phyloP scores from a whole-genome alignment of 352 stramenopile genomes.

The Globisporangium ultimum region DNA sequence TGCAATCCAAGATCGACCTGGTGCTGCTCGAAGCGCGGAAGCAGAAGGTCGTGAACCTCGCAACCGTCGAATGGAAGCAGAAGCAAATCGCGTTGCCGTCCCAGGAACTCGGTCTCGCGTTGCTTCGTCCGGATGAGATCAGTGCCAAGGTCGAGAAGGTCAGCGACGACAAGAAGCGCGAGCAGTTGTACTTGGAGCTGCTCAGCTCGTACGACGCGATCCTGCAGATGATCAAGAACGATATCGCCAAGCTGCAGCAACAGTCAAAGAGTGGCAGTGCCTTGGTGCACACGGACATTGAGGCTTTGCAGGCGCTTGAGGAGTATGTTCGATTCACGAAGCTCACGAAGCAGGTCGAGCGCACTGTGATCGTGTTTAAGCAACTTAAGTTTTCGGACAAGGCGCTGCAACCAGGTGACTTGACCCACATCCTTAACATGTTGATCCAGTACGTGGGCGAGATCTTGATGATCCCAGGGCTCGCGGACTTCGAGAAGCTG shows the following conservation, averaged over 20 bases:
- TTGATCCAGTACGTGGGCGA: constrained; percentile 77
- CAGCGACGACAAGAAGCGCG: constrained; percentile 64
- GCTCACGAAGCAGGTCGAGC: constrained; percentile 69
- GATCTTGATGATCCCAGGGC: constrained; percentile 62
- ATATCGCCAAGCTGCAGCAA: constrained; percentile 62
- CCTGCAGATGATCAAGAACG: constrained; percentile 63
- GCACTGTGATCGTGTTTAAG: constrained; percentile 56
- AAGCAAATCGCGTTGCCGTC: constrained; percentile 68
- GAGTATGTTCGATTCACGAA: constrained; percentile 77
- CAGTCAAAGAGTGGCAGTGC: constrained; percentile 74
- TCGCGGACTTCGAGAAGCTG: constrained; percentile 51
- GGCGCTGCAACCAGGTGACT: constrained; percentile 46
- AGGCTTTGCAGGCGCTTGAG: constrained; percentile 58
- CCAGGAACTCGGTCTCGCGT: constrained; percentile 63
- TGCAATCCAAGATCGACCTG: constrained; percentile 84
- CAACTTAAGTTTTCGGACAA: constrained; percentile 55
- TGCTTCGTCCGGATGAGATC: constrained; percentile 76
- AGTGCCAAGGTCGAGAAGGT: constrained; percentile 54
- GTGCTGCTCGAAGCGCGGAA: constrained; percentile 82
- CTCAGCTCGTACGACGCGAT: constrained; percentile 71
- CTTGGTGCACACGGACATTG: constrained; percentile 70
- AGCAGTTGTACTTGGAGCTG: constrained; percentile 64
- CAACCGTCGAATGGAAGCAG: constrained; percentile 78
- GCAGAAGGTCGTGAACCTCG: constrained; percentile 81
- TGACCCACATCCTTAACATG: constrained; percentile 83